Conservation (phyloP, 257 asterid species). For the Jasminum sambac region DNA sequence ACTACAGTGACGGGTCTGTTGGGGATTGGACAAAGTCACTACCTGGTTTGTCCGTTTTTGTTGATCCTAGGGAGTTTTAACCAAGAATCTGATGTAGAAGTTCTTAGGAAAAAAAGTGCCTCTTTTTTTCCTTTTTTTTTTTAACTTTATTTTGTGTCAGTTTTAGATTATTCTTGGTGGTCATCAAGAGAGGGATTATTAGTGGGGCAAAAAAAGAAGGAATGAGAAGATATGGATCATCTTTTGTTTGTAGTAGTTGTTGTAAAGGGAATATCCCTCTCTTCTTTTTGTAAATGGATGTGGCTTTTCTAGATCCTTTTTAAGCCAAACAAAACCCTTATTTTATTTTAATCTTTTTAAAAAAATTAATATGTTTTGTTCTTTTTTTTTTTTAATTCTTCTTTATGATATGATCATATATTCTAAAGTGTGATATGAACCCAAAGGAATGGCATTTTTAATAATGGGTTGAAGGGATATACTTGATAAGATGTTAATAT, state of each 20-base stretch:
- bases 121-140: neutral
- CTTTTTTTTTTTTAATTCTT: constrained; percentile 15
- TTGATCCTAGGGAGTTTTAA: constrained; percentile 87
- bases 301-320: constrained; percentile 40
- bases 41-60: constrained; percentile 76
- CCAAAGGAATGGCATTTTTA: neutral
- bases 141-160: constrained; percentile 4
- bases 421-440: constrained; percentile 15
- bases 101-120: neutral
- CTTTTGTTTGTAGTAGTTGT: constrained; percentile 37
- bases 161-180: constrained; percentile 9
- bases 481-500: constrained; percentile 15
- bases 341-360: too few relatives aligned
- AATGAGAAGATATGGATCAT: constrained; percentile 41
- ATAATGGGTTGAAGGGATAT: constrained; percentile 10
- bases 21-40: constrained; percentile 94
- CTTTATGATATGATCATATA: constrained; percentile 22
- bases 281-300: constrained; percentile 48
- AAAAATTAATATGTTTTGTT: too few relatives aligned
- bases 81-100: constrained; percentile 23
- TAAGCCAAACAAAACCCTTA: constrained; percentile 20
- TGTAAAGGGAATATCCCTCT: constrained; percentile 45
- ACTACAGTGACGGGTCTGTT: constrained; percentile 65
- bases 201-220: constrained; percentile 20
- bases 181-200: neutral